These are phyloP conservation scores for Lasiosphaeria hispida DNA, from an alignment of 495 filamentous ascomycete genomes.

Conservation along the genomic window DNA sequence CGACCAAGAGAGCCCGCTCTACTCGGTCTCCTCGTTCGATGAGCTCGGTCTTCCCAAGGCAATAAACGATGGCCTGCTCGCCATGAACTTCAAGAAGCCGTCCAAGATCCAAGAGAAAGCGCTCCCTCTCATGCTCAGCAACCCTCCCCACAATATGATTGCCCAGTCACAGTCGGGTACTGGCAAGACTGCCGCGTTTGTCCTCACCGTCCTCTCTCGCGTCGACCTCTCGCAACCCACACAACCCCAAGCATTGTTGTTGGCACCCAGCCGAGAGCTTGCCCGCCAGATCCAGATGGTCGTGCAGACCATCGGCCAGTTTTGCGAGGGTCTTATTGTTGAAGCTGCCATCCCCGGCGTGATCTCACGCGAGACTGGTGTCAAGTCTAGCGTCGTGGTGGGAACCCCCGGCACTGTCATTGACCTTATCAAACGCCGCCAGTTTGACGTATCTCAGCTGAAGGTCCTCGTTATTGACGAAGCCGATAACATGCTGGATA, in stretches of 20 bases:
- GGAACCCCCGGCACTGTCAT: slow-evolving; percentile 93
- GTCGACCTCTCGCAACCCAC: slow-evolving; percentile 65
- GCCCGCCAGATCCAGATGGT: slow-evolving; percentile 92
- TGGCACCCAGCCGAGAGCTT: slow-evolving; percentile 91
- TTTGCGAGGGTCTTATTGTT: slow-evolving; percentile 67
- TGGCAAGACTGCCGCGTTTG: slow-evolving; percentile 96
- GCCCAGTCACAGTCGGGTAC: slow-evolving; percentile 98
- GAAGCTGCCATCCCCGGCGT: slow-evolving; percentile 79
- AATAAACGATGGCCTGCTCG: slow-evolving; percentile 58
- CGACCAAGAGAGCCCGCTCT: slow-evolving; percentile 83
- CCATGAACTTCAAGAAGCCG: slow-evolving; percentile 89
- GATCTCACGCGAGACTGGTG: slow-evolving; percentile 54
- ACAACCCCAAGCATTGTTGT: slow-evolving; percentile 79
- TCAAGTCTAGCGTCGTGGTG: slow-evolving; percentile 75
- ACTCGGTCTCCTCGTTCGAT: slow-evolving; percentile 79
- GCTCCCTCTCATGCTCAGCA: slow-evolving; percentile 76
- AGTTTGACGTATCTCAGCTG: slow-evolving; percentile 62
- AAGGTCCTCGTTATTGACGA: slow-evolving; percentile 86
- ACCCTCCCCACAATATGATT: slow-evolving; percentile 88
- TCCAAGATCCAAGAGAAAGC: slow-evolving; percentile 97
- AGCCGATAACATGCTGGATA: slow-evolving; percentile 93
- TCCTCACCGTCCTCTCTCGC: slow-evolving; percentile 83
- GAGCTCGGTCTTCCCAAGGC: slow-evolving; percentile 68
- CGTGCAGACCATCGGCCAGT: slow-evolving; percentile 74
- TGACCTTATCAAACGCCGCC: slow-evolving; percentile 73